Conservation (phyloP, 331 rosid genomes). For the Quercus tomentella region DNA sequence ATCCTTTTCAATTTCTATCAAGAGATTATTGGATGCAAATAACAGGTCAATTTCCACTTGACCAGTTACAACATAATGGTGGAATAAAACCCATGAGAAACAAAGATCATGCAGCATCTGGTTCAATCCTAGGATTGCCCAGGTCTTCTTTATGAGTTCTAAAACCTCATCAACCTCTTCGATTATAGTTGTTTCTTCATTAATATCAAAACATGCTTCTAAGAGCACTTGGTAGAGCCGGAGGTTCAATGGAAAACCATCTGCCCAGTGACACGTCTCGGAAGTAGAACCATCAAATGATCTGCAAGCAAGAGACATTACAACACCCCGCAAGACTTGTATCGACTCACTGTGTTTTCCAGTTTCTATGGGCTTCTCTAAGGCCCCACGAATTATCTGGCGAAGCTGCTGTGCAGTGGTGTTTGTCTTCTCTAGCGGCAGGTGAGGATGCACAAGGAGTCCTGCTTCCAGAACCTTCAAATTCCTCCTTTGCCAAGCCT, state of each 20-base stretch:
- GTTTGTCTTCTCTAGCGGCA: slow-evolving; percentile 71
- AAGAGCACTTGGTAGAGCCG: slow-evolving; percentile 81
- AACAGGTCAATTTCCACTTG: slow-evolving; percentile 80
- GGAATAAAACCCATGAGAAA: slow-evolving; percentile 92
- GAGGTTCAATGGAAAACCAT: slow-evolving; percentile 88
- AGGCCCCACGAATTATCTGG: slow-evolving; percentile 55
- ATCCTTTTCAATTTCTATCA: slow-evolving; percentile 83
- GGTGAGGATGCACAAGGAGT: slow-evolving; percentile 72
- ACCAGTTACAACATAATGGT: slow-evolving; percentile 78
- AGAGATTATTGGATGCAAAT: slow-evolving; percentile 72
- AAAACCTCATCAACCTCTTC: slow-evolving; percentile 94
- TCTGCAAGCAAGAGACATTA: slow-evolving; percentile 74
- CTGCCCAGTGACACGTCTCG: slow-evolving; percentile 91
- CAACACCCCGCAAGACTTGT: slow-evolving; percentile 72
- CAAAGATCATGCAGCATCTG: slow-evolving; percentile 80
- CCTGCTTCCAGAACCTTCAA: slow-evolving; percentile 88
- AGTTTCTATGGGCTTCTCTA: slow-evolving; percentile 72
- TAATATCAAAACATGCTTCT: slow-evolving; percentile 76
- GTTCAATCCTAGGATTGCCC: slow-evolving; percentile 83
- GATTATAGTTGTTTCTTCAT: slow-evolving; percentile 62
- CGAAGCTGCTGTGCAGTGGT: slow-evolving; percentile 61
- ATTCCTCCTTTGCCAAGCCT: slow-evolving; percentile 72
- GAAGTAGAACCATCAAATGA: slow-evolving; percentile 68
- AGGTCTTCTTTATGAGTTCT: slow-evolving; percentile 94
- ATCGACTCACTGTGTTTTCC: slow-evolving; percentile 65